Percentiles rank a stretch among this genome's conserved stretches.
phyloP scores from a whole-genome alignment of 257 asterid species.

The Linaria vulgaris region DNA sequence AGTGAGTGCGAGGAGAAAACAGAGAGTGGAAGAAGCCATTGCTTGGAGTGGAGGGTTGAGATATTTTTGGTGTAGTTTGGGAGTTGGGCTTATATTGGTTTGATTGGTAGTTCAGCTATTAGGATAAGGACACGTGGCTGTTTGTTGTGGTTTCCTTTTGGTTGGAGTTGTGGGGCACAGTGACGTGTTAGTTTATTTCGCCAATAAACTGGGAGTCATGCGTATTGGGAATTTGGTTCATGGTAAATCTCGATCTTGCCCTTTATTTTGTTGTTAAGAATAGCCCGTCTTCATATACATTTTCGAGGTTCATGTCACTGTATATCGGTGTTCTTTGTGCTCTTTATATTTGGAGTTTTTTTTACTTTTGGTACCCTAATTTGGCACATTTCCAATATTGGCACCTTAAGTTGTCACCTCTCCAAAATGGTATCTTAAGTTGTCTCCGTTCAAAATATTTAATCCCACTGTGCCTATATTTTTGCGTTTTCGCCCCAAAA shows the following conservation, averaged over 20 bases:
- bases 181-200: not conserved
- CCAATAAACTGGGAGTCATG: not conserved
- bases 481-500: no score
- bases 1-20: conserved; percentile 35
- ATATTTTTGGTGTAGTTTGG: conserved; percentile 21
- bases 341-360: no score
- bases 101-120: conserved; percentile 28
- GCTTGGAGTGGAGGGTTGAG: conserved; percentile 17
- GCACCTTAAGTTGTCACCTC: no score
- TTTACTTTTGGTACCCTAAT: no score
- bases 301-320: no score
- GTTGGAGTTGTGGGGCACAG: not conserved
- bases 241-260: not conserved
- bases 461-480: no score
- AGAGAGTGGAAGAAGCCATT: conserved; percentile 45
- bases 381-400: no score
- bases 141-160: conserved; percentile 7
- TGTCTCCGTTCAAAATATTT: no score
- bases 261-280: not conserved
- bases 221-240: no score
- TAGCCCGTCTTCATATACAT: no score
- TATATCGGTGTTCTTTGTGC: no score
- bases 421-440: no score
- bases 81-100: conserved; percentile 23
- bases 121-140: conserved; percentile 42